Evolutionary conservation across 257 asterid genomes (phyloP).

Genomic region (Prunella vulgaris): DNA sequence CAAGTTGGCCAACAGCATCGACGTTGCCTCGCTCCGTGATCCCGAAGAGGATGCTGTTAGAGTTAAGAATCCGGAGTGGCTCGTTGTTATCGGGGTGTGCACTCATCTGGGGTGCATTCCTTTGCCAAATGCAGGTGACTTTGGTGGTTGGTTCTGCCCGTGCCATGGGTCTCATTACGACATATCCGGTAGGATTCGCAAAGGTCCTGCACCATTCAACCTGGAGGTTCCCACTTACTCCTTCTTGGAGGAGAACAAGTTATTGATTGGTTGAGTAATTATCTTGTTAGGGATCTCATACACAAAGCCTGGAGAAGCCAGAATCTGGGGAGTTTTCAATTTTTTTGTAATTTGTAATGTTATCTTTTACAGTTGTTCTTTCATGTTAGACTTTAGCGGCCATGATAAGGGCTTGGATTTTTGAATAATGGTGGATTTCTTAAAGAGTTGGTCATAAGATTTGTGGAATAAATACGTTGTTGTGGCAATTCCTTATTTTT

Average conservation of each 20-base stretch:
- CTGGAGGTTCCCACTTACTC: slow-evolving; percentile 87
- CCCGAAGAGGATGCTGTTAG: slow-evolving; percentile 89
- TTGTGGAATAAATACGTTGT: slow-evolving; percentile 15
- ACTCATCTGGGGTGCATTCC: slow-evolving; percentile 96
- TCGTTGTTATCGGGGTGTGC: slow-evolving; percentile 83
- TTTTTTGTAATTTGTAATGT: slow-evolving; percentile 26
- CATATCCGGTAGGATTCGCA: slow-evolving; percentile 89
- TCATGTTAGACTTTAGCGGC: slow-evolving; percentile 17
- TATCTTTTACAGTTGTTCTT: neutral
- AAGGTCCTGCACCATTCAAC: slow-evolving; percentile 91
- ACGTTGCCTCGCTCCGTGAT: slow-evolving; percentile 64
- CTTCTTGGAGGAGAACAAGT: slow-evolving; percentile 81
- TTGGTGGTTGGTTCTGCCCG: slow-evolving; percentile 97
- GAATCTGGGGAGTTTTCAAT: neutral
- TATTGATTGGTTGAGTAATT: slow-evolving; percentile 59
- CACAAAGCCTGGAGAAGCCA: slow-evolving; percentile 15
- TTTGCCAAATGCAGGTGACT: slow-evolving; percentile 95
- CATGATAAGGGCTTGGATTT: slow-evolving; percentile 13
- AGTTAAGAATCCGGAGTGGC: slow-evolving; percentile 95
- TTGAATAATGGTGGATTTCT: slow-evolving; percentile 29
- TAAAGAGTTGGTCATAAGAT: slow-evolving; percentile 10
- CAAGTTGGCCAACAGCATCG: slow-evolving; percentile 74
- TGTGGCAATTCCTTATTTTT: neutral
- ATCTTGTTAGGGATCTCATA: slow-evolving; percentile 5
- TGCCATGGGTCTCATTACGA: slow-evolving; percentile 96